Base-by-base conservation (phyloP, 129 eudicot genomes). In the Cynara cardunculus region DNA sequence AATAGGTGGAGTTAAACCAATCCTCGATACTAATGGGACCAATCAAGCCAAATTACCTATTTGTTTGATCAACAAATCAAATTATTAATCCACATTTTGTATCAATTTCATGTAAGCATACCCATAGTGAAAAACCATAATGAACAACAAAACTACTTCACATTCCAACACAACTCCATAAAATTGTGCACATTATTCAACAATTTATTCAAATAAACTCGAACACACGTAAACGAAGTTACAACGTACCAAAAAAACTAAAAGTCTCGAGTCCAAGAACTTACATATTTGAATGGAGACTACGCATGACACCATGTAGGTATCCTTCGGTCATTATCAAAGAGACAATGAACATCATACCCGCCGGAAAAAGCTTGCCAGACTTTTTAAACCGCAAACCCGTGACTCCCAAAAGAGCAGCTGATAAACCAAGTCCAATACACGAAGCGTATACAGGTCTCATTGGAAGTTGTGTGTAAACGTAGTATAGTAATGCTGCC, bases 271-370 rank as follows among this genome's bases (percentile, higher is more conserved):
- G n/a, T 56, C 11, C 81, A 32, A 14, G 5, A 34, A 75, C 81
- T 25, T 35, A 59, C 34, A 44, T 19, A 9, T 22, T 61, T 16
- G 1, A 21, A 67, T 87, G 94, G 66, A 85, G 35, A 71, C 89
- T 69, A 24, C 94, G 96, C 91, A 92, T 74, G 72, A 92, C 84
- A 21, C 99, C 99, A 74, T 94, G 99, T 16, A 90, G 21, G 81
- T 94, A 94, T 13, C 99, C 99, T 2, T 88, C 96, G 6, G 87
- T 92, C 99, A 92, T 94, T 8, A 94, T 82, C 19, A 94, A 71
- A n/a, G 97, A 94, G 22, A 85, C 96, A 46, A 92, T 68, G 4
- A 96, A 90, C 71, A 94, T 97, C 22, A 92, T 88, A 30, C 97
- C 97, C 5, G 99, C 94, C 0, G 99, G 99, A 61, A 94, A 92